Evolutionary conservation across 768 basidiomycete genomes (phyloP), one percentile per base, ranked within the genome.

Genomic region (Ephemerocybe angulata): DNA sequence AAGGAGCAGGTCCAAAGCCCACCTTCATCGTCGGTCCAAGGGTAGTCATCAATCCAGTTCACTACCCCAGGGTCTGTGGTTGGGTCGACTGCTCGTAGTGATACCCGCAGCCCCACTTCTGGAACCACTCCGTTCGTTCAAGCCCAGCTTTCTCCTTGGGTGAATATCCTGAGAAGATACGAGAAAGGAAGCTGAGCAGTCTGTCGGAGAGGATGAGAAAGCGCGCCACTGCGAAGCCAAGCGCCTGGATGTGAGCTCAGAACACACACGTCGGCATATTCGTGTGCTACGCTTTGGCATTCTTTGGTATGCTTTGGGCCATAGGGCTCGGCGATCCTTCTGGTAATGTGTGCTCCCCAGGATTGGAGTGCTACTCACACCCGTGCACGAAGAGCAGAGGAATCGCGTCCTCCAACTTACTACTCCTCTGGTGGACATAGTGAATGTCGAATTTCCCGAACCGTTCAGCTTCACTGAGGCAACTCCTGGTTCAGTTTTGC

Each of bases 321-420:
- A 48, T 71, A 72, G 5, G 57, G n/a, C 7, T 53, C 46, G 8
- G 69, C 69, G 5, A 70, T 25, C 54, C 58, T 19, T 56, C 54
- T 3, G 64, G 65, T n/a, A 70, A 67, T 66, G 66, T 33, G 6
- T 67, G 65, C 54, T 38, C 21, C 25, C 13, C 33, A 30, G n/a
- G n/a, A n/a, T n/a, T 80, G 1, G 84, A 84, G 48, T 72, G 63
- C 4, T 79, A 65, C 70, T 46, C 50, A 72, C 84, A 86, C 35
- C 85, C 85, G 54, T 86, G 84, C 15, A 84, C 74, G 58, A 81
- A 85, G 27, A 86, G 67, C 17, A 87, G 63, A 1, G 84, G 83
- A 27, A 86, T 79, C 0, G 84, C 83, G n/a, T 69, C 65, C 1
- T 56, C 57, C 0, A 70, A 58, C 7, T 57, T 30, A 60, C 83